Evolutionary conservation across 768 basidiomycete genomes (phyloP), one percentile per base, ranked within the genome.

Genomic region (Auriscalpium orientale): DNA sequence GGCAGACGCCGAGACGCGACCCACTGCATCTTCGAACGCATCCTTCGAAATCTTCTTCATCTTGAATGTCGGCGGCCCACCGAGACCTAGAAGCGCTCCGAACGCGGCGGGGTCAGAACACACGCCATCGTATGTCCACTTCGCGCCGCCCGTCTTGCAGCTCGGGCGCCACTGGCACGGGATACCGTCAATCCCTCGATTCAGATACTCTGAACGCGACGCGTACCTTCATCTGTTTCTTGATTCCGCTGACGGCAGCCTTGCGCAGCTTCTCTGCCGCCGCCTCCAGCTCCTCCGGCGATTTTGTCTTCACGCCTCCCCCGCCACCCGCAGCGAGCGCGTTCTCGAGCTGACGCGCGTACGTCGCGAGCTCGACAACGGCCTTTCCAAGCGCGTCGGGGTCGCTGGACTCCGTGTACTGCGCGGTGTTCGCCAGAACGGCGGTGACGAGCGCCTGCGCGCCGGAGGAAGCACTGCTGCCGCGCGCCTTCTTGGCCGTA

Each of bases 51-150:
- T 64, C 63, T 76, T 83, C 71, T 78, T 79, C 64, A 64, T 66
- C 68, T 80, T 82, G 65, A 74, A 80, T 13, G 63, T 79, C 0
- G 79, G 74, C 4, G 79, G 75, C 0, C 74, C 73, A 10, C 63
- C 74, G 2, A 76, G 65, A 0, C 71, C 69, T 46, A 82, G 57
- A 43, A 80, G 64, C 4, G 65, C 68, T 15, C 76, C 78, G 59
- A 82, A 82, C 48, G 80, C 72, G 15, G 66, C 72, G 0, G 76
- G 70, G 61, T 80, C 74, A 8, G 68, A 64, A 59, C 77, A 81
- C 18, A 82, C 71, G 18, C 79, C 80, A 54, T 80, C 78, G 58
- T 81, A 81, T n/a, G 62, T 54, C 73, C 74, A 82, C 57, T 73
- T 79, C 20, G 81, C 74, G 7, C 65, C 56, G 15, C 76, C 74